Evolutionary conservation across 2,329 filamentous ascomycete genomes (phyloP), one percentile per base, ranked within the genome.

Genomic region (Colletotrichum graminicola): DNA sequence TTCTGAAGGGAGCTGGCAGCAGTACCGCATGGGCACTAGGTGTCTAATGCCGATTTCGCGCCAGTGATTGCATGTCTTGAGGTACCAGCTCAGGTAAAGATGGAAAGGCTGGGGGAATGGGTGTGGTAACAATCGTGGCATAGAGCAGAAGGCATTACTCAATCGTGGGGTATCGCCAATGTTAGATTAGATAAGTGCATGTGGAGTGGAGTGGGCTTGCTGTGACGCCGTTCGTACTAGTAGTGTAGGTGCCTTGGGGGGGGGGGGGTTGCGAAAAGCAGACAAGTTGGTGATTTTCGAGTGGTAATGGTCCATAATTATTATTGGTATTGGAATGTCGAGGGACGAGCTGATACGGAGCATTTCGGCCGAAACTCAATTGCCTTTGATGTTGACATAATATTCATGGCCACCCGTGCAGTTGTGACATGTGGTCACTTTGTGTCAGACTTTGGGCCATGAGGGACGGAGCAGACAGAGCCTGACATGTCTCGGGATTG

Each of bases 111-210:
- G 16, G 59, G 52, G 68, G 65, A 45, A 55, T 62, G 41, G 18
- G 29, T 36, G 29, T 67, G 57, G 63, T 57, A 59, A 71, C 29
- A 36, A n/a, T 62, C 21, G 56, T 39, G 64, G 34, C 32, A 62
- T 47, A 26, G 51, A 47, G 12, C 29, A 52, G 41, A 62, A 57
- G 51, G 43, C 45, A 71, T 71, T 71, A 71, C 52, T 52, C 23
- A 63, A 68, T 59, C 47, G 60, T 69, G 69, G 65, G 45, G 57
- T 57, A 32, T 52, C 34, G 65, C 66, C 69, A 72, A 72, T 47
- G 63, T 51, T 26, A 69, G 59, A 64, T 72, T 72, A 72, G 65
- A 69, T 72, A 72, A 71, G 18, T 43, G 0, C 26, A 45, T 18
- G n/a, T 18, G 16, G 60, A 26, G n/a, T n/a, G 36, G 39, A 41